Evolutionary conservation across 108 stramenopile species (phyloP).

Genomic region (Ochromonas danica): DNA sequence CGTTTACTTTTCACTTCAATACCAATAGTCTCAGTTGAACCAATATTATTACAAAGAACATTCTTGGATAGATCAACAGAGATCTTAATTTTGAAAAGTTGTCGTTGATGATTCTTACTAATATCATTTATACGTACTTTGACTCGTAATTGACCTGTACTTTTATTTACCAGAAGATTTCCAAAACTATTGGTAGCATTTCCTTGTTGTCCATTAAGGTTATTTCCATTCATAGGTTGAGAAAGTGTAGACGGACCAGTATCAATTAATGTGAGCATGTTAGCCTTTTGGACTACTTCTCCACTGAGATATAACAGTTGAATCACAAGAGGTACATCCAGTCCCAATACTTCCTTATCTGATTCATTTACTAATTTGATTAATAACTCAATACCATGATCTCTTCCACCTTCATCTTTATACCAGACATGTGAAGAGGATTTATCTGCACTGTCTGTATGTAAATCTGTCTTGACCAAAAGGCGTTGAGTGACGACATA

Average conservation of each 20-base stretch:
- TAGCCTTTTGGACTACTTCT: not conserved
- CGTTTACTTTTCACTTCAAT: slow-evolving; percentile 24
- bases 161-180: no score
- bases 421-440: slow-evolving; percentile 4
- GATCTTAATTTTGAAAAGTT: not conserved
- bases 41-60: not conserved
- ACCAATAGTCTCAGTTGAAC: not conserved
- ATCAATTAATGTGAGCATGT: no score
- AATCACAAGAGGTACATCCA: not conserved
- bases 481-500: not conserved
- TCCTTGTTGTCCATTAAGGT: no score
- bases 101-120: slow-evolving; percentile 29
- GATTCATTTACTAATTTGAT: not conserved
- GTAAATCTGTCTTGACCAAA: not conserved
- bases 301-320: not conserved
- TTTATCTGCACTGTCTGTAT: no score
- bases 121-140: slow-evolving; percentile 24
- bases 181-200: no score
- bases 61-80: not conserved
- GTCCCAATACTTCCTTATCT: not conserved
- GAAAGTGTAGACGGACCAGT: no score
- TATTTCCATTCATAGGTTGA: no score
- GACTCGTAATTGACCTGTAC: not conserved
- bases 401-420: slow-evolving; percentile 26
- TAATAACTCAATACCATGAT: not conserved